Evolutionary conservation across 1,284 basidiomycete genomes (phyloP).

Genomic region (Cystobasidium pallidum): DNA sequence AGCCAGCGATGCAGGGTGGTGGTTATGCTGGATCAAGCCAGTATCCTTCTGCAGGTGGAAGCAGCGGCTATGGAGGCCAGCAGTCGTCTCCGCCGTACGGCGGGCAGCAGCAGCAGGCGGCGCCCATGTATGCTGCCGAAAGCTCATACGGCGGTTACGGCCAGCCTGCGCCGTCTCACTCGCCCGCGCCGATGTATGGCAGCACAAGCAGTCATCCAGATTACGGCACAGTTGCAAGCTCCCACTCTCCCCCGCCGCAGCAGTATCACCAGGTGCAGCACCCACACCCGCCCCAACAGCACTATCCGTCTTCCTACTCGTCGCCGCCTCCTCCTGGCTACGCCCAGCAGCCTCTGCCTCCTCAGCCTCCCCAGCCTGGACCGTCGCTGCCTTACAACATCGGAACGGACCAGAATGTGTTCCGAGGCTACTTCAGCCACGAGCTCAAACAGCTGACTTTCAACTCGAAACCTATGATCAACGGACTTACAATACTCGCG

Average conservation of each 20-base stretch:
- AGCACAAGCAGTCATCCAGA: slow-evolving; percentile 9
- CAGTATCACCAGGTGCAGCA: slow-evolving; percentile 29
- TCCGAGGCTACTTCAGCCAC: slow-evolving; percentile 64
- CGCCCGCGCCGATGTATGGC: slow-evolving; percentile 19
- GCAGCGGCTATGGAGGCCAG: slow-evolving; percentile 35
- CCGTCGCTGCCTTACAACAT: slow-evolving; percentile 32
- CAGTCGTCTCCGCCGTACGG: slow-evolving; percentile 5
- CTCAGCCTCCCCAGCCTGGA: slow-evolving; percentile 32
- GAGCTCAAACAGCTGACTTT: slow-evolving; percentile 84
- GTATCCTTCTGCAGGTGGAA: slow-evolving; percentile 20
- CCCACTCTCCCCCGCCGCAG: slow-evolving; percentile 17
- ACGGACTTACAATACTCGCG: slow-evolving; percentile 89
- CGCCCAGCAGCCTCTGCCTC: slow-evolving; percentile 21
- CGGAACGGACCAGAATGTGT: slow-evolving; percentile 63
- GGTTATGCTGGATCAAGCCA: not conserved
- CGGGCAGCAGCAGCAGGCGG: slow-evolving; percentile 20
- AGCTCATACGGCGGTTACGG: slow-evolving; percentile 1
- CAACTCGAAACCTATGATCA: slow-evolving; percentile 96
- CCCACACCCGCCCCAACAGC: not conserved
- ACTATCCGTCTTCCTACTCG: not conserved
- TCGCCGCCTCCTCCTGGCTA: not conserved
- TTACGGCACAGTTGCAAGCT: slow-evolving; percentile 13
- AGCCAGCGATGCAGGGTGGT: slow-evolving; percentile 8
- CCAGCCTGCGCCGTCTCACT: slow-evolving; percentile 15
- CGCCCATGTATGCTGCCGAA: slow-evolving; percentile 16